phyloP scores from a whole-genome alignment of 805 yeast genomes.

The Spathaspora gorwiae region DNA sequence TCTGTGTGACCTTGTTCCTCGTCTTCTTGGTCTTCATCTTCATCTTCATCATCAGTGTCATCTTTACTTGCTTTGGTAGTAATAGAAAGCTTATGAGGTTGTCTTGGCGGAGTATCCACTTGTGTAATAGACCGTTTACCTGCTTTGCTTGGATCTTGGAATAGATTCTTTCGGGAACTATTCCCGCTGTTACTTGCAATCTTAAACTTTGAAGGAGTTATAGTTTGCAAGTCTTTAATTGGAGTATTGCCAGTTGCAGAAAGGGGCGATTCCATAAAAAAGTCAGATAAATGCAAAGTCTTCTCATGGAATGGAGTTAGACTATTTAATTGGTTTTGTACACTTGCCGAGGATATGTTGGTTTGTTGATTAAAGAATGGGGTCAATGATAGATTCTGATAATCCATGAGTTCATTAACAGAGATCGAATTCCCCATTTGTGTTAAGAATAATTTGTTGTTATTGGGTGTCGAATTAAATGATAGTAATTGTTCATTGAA shows the following conservation, averaged over 20 bases:
- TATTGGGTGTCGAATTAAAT: conserved; percentile 35
- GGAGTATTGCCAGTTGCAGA: conserved; percentile 22
- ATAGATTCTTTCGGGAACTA: conserved; percentile 4
- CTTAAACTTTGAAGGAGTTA: conserved; percentile 38
- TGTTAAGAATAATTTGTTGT: not conserved
- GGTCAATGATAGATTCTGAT: conserved; percentile 33
- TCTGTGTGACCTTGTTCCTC: conserved; percentile 9
- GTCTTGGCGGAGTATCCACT: conserved; percentile 36
- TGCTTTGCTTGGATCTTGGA: conserved; percentile 24
- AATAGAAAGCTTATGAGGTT: conserved; percentile 25
- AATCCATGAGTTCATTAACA: conserved; percentile 7
- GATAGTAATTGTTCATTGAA: conserved; percentile 30
- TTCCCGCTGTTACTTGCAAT: conserved; percentile 8
- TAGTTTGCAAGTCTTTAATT: conserved; percentile 30
- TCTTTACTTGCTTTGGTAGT: conserved; percentile 12
- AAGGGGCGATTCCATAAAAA: conserved; percentile 43
- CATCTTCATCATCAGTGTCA: conserved; percentile 8
- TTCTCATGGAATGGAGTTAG: conserved; percentile 43
- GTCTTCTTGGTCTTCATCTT: conserved; percentile 10
- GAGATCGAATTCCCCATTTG: conserved; percentile 1
- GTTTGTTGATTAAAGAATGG: conserved; percentile 37
- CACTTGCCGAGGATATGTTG: conserved; percentile 15
- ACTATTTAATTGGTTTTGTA: conserved; percentile 17
- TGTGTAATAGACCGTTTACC: conserved; percentile 33
- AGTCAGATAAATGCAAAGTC: conserved; percentile 37